Percentiles rank a stretch among this genome's conserved stretches.
These are phyloP conservation scores for Blastobotrys terrestris DNA, from an alignment of 805 yeast genomes.

Conservation along the genomic window DNA sequence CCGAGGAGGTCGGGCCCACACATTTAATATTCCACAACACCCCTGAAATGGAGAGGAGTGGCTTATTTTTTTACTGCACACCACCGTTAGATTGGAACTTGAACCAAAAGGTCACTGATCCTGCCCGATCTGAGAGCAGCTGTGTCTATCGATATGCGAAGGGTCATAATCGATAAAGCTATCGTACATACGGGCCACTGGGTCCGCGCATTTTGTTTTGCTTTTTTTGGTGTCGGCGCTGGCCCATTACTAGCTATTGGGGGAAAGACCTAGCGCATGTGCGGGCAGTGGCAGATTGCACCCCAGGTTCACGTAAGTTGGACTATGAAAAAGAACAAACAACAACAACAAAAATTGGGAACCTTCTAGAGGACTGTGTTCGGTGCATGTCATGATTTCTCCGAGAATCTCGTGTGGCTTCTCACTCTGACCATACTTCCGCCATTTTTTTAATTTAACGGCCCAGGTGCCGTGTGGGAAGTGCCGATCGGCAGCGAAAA, in stretches of 20 bases:
- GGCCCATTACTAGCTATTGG: background rate
- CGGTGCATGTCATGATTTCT: no score
- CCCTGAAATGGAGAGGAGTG: no score
- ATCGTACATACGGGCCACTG: background rate
- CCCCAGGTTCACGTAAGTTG: no score
- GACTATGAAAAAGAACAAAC: no score
- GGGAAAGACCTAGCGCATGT: background rate
- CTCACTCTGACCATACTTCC: background rate
- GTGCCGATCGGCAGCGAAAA: background rate
- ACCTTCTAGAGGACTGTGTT: background rate
- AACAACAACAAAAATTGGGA: background rate
- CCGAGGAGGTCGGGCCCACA: background rate
- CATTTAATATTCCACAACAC: no score
- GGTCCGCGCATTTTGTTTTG: background rate
- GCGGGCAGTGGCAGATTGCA: background rate
- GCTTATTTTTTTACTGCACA: no score
- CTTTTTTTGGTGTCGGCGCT: background rate
- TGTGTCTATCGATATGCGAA: background rate
- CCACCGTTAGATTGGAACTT: no score
- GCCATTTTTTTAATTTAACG: background rate
- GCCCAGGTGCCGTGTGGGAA: background rate
- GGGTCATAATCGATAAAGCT: background rate
- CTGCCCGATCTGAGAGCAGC: background rate
- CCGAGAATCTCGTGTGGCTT: no score
- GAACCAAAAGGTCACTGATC: background rate